Evolutionary conservation across 768 basidiomycete genomes (phyloP).

Genomic region (Arthromyces matolae): DNA sequence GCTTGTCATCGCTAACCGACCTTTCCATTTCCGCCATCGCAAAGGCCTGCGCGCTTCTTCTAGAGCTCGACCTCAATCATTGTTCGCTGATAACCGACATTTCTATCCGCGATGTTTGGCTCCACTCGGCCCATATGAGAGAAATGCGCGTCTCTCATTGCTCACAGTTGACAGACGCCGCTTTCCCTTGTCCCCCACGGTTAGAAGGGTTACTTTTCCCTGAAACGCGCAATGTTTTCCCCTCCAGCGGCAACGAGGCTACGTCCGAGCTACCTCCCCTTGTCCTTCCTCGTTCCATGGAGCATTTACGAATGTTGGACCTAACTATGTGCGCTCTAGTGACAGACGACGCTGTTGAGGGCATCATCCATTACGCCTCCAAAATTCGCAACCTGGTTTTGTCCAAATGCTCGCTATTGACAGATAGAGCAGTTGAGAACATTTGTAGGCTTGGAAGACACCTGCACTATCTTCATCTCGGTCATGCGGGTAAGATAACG

Average conservation of each 20-base stretch:
- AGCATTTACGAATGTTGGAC: constrained; percentile 90
- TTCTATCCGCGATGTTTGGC: constrained; percentile 82
- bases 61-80: constrained; percentile 91
- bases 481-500: constrained; percentile 86
- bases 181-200: constrained; percentile 73
- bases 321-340: constrained; percentile 79
- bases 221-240: constrained; percentile 41
- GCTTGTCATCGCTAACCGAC: constrained; percentile 74
- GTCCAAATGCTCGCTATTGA: constrained; percentile 77
- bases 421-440: constrained; percentile 77
- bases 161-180: constrained; percentile 71
- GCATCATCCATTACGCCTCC: constrained; percentile 75
- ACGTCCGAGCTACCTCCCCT: constrained; percentile 59
- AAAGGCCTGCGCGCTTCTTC: constrained; percentile 74
- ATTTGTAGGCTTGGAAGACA: constrained; percentile 89
- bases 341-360: constrained; percentile 81
- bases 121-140: constrained; percentile 75
- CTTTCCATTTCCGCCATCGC: constrained; percentile 71
- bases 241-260: constrained; percentile 27
- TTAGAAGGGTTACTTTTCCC: constrained; percentile 28
- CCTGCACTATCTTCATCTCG: constrained; percentile 92
- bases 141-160: constrained; percentile 88
- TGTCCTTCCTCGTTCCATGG: constrained; percentile 60
- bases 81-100: constrained; percentile 76
- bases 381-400: constrained; percentile 84